phyloP scores from a whole-genome alignment of 495 filamentous ascomycete genomes.

The Penicillium desertorum region DNA sequence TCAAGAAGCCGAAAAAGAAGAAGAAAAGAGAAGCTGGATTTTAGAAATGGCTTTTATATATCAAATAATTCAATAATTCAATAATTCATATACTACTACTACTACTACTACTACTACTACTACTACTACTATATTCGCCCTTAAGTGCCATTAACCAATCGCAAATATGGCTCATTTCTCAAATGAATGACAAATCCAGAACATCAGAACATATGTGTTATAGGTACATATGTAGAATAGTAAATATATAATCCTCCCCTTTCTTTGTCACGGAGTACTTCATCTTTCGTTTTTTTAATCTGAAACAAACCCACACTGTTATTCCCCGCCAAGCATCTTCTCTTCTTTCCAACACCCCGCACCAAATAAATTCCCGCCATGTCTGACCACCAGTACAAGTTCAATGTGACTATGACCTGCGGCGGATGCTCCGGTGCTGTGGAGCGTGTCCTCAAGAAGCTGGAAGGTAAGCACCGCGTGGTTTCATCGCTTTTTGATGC shows the following conservation, averaged over 20 bases:
- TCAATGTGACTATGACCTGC: slow-evolving; percentile 68
- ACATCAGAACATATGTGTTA: not conserved
- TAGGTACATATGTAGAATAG: not conserved
- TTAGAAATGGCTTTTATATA: slow-evolving; percentile 18
- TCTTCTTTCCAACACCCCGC: slow-evolving; percentile 8
- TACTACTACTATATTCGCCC: not conserved
- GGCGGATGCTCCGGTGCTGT: slow-evolving; percentile 71
- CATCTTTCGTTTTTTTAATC: not conserved
- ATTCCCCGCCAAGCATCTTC: slow-evolving; percentile 4
- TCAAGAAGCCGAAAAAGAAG: slow-evolving; percentile 38
- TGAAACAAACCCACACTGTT: not conserved
- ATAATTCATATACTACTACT: not conserved
- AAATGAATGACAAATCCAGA: slow-evolving; percentile 47
- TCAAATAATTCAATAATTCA: slow-evolving; percentile 1
- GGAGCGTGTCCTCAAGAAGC: slow-evolving; percentile 89
- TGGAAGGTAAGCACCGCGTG: slow-evolving; percentile 65
- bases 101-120: too few species aligned
- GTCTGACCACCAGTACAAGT: slow-evolving; percentile 68
- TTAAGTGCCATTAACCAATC: slow-evolving; percentile 13
- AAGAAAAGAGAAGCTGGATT: slow-evolving; percentile 48
- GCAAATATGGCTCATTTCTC: slow-evolving; percentile 18
- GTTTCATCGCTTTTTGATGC: not conserved
- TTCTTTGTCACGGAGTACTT: too few species aligned
- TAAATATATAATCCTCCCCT: not conserved
- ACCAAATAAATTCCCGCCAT: slow-evolving; percentile 29